Conservation (phyloP, 1,284 basidiomycete genomes). For the Sporisorium scitamineum region DNA sequence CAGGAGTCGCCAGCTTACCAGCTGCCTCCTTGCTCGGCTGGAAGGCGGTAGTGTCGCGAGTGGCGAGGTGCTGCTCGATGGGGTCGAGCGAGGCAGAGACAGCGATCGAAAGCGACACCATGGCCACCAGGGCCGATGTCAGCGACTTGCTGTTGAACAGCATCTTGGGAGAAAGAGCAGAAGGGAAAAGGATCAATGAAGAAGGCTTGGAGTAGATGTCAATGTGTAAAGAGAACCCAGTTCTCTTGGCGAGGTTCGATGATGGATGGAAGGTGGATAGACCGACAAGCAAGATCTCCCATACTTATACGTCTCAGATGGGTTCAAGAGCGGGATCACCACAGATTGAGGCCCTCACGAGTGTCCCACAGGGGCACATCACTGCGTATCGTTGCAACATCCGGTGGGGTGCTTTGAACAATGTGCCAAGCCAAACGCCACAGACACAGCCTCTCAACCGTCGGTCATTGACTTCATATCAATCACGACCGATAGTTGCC, state of each 20-base stretch:
- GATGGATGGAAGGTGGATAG: neutral
- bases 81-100: slow-evolving; percentile 27
- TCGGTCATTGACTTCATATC: neutral
- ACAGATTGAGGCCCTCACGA: neutral
- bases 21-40: slow-evolving; percentile 10
- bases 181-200: neutral
- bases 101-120: slow-evolving; percentile 25
- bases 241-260: neutral
- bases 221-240: neutral
- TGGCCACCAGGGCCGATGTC: slow-evolving; percentile 28
- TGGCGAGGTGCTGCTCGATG: slow-evolving; percentile 24
- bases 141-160: slow-evolving; percentile 18
- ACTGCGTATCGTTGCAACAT: neutral
- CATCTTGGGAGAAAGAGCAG: slow-evolving; percentile 5
- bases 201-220: neutral
- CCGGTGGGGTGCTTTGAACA: neutral
- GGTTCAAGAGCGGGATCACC: neutral
- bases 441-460: neutral
- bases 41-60: slow-evolving; percentile 8
- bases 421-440: neutral
- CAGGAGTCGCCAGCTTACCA: slow-evolving; percentile 33
- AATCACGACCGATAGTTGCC: neutral
- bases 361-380: neutral
- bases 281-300: neutral
- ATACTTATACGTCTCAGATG: slow-evolving; percentile 2